Base-by-base conservation (phyloP, 345 rosid species). In the Eutrema japonicum region DNA sequence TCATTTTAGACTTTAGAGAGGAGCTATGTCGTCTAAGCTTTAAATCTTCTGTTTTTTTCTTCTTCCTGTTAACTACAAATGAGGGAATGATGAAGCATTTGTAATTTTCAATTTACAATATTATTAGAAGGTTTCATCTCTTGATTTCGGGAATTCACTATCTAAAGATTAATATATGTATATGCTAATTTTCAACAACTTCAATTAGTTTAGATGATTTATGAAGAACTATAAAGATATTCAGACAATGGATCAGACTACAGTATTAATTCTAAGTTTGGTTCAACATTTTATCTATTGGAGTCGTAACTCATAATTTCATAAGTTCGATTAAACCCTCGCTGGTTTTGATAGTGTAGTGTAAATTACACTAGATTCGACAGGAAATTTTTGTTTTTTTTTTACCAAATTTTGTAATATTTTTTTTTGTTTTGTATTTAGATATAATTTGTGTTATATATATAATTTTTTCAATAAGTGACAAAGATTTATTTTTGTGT, bases 311-410 rank as follows among this genome's bases (percentile, higher is more conserved):
- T 18, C 58, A 12, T 52, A 52, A 53, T 4, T 18, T 30, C 18
- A 30, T 12, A 32, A 54, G 59, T 4, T 12, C 2, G 36, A 7
- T 36, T 6, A 1, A 36, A 2, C 53, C 8, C 53, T 48, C 12
- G 35, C 5, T 32, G 35, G 35, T 32, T 43, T 43, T 3, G 51
- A 7, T 16, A 30, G 2, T 4, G 9, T 4, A 2, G 59, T 36
- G 48, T 16, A 57, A 37, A 2, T 50, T 64, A 13, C 58, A 49
- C n/a, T n/a, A n/a, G n/a, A n/a, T n/a, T n/a, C n/a, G n/a, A n/a
- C n/a, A n/a, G n/a, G n/a, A n/a, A n/a, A n/a, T n/a, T n/a, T n/a
- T n/a, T n/a, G n/a, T n/a, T n/a, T n/a, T n/a, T n/a, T n/a, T n/a
- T n/a, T n/a, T n/a, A n/a, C n/a, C n/a, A n/a, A n/a, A n/a, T n/a